Conservation (phyloP, 371 early-diverging fungal genomes). For the Mucor mucedo region DNA sequence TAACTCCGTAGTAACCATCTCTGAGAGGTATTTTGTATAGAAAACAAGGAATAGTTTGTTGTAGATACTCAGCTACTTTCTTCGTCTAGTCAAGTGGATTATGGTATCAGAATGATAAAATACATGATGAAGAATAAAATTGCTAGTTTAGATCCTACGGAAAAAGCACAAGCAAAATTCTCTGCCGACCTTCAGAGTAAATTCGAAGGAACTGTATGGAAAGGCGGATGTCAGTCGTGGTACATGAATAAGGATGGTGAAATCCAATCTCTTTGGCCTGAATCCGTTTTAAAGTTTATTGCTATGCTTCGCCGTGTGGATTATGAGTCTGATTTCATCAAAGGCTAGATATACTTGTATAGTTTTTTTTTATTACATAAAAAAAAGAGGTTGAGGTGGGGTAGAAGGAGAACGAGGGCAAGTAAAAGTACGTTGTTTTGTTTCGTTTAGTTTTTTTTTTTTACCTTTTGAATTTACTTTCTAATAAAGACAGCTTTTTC, state of each 20-base stretch:
- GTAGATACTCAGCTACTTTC: neutral
- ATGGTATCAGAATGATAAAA: conserved; percentile 15
- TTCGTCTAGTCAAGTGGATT: conserved; percentile 25
- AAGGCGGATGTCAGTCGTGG: conserved; percentile 30
- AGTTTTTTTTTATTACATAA: no score
- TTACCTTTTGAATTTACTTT: neutral
- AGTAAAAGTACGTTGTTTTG: no score
- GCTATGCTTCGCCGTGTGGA: conserved; percentile 4
- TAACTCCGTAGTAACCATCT: conserved; percentile 38
- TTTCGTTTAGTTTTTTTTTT: neutral
- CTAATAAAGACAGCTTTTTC: neutral
- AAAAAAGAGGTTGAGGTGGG: no score
- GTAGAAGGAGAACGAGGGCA: no score
- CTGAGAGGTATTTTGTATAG: conserved; percentile 26
- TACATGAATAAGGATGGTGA: conserved; percentile 16
- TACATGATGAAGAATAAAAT: conserved; percentile 28
- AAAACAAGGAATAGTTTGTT: no score
- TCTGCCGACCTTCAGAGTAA: conserved; percentile 7
- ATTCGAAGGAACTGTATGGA: conserved; percentile 30
- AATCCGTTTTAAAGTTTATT: conserved; percentile 9
- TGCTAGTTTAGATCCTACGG: conserved; percentile 22
- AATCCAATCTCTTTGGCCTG: conserved; percentile 18
- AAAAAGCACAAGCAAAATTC: conserved; percentile 21
- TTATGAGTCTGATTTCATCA: conserved; percentile 11
- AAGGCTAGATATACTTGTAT: neutral